These are phyloP conservation scores for Talinum fruticosum DNA, from an alignment of 148 eudicot genomes.

Conservation along the genomic window DNA sequence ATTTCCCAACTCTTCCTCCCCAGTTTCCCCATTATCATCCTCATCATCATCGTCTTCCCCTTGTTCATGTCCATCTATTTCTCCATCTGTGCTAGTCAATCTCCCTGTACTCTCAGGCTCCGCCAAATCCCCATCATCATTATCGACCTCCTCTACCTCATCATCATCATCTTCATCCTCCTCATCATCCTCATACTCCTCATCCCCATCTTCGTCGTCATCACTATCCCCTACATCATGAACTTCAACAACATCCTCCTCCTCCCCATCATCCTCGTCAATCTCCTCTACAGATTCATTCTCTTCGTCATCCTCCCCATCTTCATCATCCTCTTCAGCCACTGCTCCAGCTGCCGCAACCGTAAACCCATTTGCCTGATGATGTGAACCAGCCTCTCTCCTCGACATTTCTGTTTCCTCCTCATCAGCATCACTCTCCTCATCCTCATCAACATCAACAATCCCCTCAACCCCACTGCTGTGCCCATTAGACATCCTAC, in stretches of 20 bases:
- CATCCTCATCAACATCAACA: constrained; percentile 77
- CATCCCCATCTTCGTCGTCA: constrained; percentile 46
- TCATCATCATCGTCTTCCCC: constrained; percentile 71
- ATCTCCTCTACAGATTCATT: constrained; percentile 30
- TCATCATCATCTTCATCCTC: constrained; percentile 59
- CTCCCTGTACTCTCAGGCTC: constrained; percentile 48
- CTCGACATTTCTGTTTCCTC: constrained; percentile 52
- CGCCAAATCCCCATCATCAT: constrained; percentile 52
- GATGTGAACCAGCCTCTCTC: constrained; percentile 34
- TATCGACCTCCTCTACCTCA: constrained; percentile 65
- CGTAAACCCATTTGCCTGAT: constrained; percentile 47
- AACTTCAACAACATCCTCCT: constrained; percentile 44
- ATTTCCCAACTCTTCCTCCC: constrained; percentile 56
- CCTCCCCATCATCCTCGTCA: constrained; percentile 43
- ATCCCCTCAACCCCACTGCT: constrained; percentile 43
- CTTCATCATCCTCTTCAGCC: constrained; percentile 30
- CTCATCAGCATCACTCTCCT: constrained; percentile 82
- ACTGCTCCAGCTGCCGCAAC: constrained; percentile 38
- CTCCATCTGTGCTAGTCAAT: constrained; percentile 52
- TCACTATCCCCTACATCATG: constrained; percentile 42
- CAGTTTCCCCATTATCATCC: constrained; percentile 78
- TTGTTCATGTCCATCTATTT: constrained; percentile 86
- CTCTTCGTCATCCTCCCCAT: constrained; percentile 39
- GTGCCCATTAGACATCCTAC: constrained; percentile 42
- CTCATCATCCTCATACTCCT: constrained; percentile 45